phyloP scores from a whole-genome alignment of 129 eudicot genomes.

The Arctium lappa region DNA sequence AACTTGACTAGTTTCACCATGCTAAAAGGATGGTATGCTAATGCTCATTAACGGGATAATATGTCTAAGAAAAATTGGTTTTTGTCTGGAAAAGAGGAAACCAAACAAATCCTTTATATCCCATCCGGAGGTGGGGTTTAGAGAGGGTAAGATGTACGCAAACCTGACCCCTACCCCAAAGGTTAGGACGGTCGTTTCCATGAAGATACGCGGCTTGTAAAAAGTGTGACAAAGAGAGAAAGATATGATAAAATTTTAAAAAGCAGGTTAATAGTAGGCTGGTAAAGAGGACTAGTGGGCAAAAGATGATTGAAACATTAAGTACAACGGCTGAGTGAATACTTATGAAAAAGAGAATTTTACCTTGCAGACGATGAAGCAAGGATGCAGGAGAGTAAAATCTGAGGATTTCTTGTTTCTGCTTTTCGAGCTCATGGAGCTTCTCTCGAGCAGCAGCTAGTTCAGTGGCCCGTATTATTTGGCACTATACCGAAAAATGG shows the following conservation, averaged over 20 bases:
- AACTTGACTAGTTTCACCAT: not conserved
- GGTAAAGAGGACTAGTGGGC: not conserved
- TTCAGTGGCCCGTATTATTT: constrained; percentile 37
- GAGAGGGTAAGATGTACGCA: not conserved
- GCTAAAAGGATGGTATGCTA: not conserved
- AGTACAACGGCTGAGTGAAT: not conserved
- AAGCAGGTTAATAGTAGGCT: not conserved
- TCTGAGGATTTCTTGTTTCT: constrained; percentile 38
- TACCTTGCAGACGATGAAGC: constrained; percentile 40
- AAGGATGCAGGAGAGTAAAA: constrained; percentile 37
- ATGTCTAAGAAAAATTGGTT: not conserved
- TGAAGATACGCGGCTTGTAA: not conserved
- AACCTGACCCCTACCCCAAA: too few relatives aligned
- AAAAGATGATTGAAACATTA: constrained; percentile 4
- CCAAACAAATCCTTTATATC: not conserved
- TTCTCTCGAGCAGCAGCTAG: constrained; percentile 35
- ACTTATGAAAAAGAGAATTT: not conserved
- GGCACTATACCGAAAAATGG: constrained; percentile 14
- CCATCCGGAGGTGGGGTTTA: not conserved
- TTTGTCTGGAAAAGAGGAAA: not conserved
- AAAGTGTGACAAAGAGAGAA: not conserved
- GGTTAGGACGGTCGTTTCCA: not conserved
- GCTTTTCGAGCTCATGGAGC: constrained; percentile 30
- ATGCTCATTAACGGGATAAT: not conserved
- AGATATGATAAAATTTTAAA: not conserved